A percentile compares a stretch with the other conserved stretches of the same genome.
These are phyloP conservation scores for Backusella australiensis DNA, from an alignment of 192 early-diverging fungal genomes.

Conservation along the genomic window DNA sequence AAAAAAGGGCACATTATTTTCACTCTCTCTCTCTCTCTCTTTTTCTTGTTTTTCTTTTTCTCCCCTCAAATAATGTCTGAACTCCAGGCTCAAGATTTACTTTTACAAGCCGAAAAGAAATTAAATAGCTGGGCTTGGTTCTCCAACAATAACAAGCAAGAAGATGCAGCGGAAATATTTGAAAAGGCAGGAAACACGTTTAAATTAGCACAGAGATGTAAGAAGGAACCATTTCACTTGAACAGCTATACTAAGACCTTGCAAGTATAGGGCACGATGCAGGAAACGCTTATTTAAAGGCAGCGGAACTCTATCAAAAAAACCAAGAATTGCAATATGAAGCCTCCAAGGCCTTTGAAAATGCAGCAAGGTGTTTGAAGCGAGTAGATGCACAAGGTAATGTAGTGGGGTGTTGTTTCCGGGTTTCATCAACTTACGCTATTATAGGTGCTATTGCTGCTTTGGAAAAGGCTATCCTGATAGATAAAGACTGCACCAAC, in stretches of 20 bases:
- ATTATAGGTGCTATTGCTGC: slow-evolving; percentile 56
- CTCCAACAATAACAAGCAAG: slow-evolving; percentile 73
- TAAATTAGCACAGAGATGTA: slow-evolving; percentile 89
- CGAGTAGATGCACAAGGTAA: slow-evolving; percentile 73
- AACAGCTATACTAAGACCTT: too few relatives aligned
- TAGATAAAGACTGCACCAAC: slow-evolving; percentile 89
- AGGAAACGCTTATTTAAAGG: slow-evolving; percentile 86
- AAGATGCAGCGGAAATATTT: slow-evolving; percentile 93
- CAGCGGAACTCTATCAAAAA: slow-evolving; percentile 76
- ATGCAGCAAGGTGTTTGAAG: slow-evolving; percentile 88
- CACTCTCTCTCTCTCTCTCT: too few relatives aligned
- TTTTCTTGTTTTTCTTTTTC: not conserved
- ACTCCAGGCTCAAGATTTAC: slow-evolving; percentile 52
- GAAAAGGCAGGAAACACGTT: slow-evolving; percentile 88
- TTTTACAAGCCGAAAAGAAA: slow-evolving; percentile 70
- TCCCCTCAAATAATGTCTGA: slow-evolving; percentile 32
- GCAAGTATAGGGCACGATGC: slow-evolving; percentile 78
- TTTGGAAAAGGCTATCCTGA: slow-evolving; percentile 72
- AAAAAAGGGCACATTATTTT: too few relatives aligned
- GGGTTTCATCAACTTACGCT: not conserved
- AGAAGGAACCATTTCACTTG: slow-evolving; percentile 9
- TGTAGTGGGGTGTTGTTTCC: not conserved
- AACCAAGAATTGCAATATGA: slow-evolving; percentile 75
- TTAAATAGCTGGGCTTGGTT: slow-evolving; percentile 62
- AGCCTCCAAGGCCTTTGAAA: slow-evolving; percentile 76